Evolutionary conservation across 805 yeast genomes (phyloP).

Genomic region (Starmera quercuum): DNA sequence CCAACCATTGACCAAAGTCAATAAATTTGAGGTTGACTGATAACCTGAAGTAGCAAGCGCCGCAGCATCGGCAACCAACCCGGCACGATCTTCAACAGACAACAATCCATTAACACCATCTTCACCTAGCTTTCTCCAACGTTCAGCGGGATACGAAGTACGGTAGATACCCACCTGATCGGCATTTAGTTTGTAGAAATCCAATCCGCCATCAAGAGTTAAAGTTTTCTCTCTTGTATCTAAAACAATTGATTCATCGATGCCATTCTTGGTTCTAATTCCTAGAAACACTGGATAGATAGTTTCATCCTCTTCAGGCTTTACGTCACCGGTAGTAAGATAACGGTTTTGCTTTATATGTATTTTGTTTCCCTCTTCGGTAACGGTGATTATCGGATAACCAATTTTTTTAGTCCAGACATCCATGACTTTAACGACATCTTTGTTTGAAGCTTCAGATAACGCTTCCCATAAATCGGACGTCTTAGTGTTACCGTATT

Average conservation of each 20-base stretch:
- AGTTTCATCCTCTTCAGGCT: conserved; percentile 62
- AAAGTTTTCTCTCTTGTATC: conserved; percentile 40
- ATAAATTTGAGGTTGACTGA: conserved; percentile 52
- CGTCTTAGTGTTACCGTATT: conserved; percentile 72
- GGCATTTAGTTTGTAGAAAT: conserved; percentile 63
- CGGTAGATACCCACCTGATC: conserved; percentile 72
- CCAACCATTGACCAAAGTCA: conserved; percentile 55
- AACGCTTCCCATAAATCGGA: conserved; percentile 73
- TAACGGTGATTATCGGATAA: conserved; percentile 64
- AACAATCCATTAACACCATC: conserved; percentile 49
- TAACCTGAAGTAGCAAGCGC: conserved; percentile 67
- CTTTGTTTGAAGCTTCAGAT: conserved; percentile 61
- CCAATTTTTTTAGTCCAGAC: conserved; percentile 79
- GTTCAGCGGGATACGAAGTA: conserved; percentile 59
- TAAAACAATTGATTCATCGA: conserved; percentile 52
- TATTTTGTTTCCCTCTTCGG: conserved; percentile 42
- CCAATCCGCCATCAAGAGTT: conserved; percentile 30
- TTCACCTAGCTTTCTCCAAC: conserved; percentile 62
- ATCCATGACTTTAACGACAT: conserved; percentile 67
- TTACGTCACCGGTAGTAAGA: conserved; percentile 71
- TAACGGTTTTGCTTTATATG: conserved; percentile 65
- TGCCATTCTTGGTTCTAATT: conserved; percentile 49
- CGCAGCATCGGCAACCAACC: conserved; percentile 73
- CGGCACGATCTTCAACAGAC: conserved; percentile 71
- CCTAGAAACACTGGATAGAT: conserved; percentile 67